These are phyloP conservation scores for Panaeolus cyanescens DNA, from an alignment of 768 basidiomycete genomes.

Conservation along the genomic window DNA sequence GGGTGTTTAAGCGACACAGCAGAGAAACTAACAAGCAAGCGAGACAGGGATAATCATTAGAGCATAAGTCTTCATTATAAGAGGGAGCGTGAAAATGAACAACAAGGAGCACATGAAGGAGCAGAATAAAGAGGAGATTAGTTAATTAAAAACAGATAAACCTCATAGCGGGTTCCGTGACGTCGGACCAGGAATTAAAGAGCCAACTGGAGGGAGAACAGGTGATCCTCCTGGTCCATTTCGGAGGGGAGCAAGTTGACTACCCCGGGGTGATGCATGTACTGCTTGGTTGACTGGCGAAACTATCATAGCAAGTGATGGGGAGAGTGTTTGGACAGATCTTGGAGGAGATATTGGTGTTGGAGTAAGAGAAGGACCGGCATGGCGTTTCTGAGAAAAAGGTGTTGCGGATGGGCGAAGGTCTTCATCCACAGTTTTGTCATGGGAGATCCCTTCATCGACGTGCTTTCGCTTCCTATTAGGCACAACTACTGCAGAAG, in stretches of 20 bases:
- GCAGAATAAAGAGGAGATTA: background rate
- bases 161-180: constrained; percentile 8
- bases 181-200: constrained; percentile 21
- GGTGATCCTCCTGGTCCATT: constrained; percentile 23
- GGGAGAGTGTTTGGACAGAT: constrained; percentile 53
- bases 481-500: constrained; percentile 22
- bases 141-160: background rate
- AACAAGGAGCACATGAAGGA: background rate
- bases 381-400: constrained; percentile 36
- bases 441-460: constrained; percentile 32
- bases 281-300: constrained; percentile 52
- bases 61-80: background rate
- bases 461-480: constrained; percentile 48
- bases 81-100: background rate
- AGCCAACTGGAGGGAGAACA: constrained; percentile 23
- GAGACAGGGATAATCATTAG: background rate
- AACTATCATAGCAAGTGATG: constrained; percentile 64
- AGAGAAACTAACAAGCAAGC: background rate
- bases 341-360: constrained; percentile 33
- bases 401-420: constrained; percentile 19
- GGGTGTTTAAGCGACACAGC: background rate
- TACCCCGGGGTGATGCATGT: constrained; percentile 35
- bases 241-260: constrained; percentile 32
- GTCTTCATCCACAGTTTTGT: constrained; percentile 25
- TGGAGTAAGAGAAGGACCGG: constrained; percentile 30